Conservation (phyloP, 768 basidiomycete species). For the Serendipita sp. region DNA sequence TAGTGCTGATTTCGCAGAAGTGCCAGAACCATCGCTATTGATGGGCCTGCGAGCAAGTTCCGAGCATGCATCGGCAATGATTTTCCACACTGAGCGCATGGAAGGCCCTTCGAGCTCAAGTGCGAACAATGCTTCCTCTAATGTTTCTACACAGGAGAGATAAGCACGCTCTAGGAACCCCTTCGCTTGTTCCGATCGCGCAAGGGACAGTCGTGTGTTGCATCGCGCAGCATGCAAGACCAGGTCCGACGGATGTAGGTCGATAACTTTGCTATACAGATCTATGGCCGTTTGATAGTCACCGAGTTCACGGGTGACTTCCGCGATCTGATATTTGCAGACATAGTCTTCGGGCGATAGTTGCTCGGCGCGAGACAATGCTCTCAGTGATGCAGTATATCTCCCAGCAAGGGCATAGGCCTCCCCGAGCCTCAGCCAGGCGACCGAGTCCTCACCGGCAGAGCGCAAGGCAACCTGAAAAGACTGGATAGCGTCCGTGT, state of each 20-base stretch:
- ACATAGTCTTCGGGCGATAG: conserved; percentile 71
- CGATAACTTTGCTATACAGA: conserved; percentile 42
- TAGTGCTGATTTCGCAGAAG: not conserved
- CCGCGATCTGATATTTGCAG: conserved; percentile 65
- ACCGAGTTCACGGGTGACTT: conserved; percentile 66
- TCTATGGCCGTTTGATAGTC: conserved; percentile 59
- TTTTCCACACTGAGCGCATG: conserved; percentile 67
- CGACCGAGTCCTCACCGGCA: conserved; percentile 53
- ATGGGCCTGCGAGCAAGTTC: conserved; percentile 8
- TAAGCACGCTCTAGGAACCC: conserved; percentile 67
- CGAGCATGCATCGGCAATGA: conserved; percentile 8
- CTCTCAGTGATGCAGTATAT: conserved; percentile 78
- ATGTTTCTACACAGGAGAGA: conserved; percentile 47
- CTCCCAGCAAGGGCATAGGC: conserved; percentile 80
- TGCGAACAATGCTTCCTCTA: conserved; percentile 34
- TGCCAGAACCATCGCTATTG: not conserved
- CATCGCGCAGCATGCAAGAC: conserved; percentile 59
- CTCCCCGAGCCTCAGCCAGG: conserved; percentile 89
- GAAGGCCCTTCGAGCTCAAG: conserved; percentile 44
- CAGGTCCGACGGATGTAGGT: conserved; percentile 43
- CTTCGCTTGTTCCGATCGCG: conserved; percentile 41
- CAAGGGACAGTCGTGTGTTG: conserved; percentile 56
- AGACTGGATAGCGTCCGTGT: conserved; percentile 57
- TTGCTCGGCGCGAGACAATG: conserved; percentile 57
- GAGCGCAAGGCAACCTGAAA: conserved; percentile 77